Evolutionary conservation across 225 moss, liverwort and hornwort genomes (phyloP), one percentile per base, ranked within the genome.

Genomic region (Pseudisothecium myosuroides): DNA sequence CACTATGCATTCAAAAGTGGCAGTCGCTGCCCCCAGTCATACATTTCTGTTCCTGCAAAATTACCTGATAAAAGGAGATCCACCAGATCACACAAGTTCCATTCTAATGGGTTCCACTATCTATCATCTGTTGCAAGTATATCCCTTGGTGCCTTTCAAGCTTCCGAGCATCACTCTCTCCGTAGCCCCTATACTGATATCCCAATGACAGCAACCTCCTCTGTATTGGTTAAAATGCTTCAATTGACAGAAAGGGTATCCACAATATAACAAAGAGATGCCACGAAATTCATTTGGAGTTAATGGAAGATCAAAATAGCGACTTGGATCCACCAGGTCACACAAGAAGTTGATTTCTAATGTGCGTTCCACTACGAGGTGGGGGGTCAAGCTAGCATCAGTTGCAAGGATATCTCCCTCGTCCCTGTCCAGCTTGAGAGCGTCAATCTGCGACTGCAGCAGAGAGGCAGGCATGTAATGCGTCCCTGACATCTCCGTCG

Each of bases 391-490:
- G 78, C 89, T 92, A 32, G 88, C 94, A 88, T 95, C 93, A 8
- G 84, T 83, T 50, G 89, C 87, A 60, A 95, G 49, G 62, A 94
- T 87, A 50, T 93, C 96, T 5, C 80, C 59, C 80, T 96, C 94
- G 64, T 91, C 94, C 23, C 62, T 56, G 45, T 93, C 95, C 15
- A 94, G 50, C 74, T 90, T 76, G 49, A 99, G 88, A 80, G 91
- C 29, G 36, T 94, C 94, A 45, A 99, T 87, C 89, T 97, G 99
- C 37, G 99, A 97, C 80, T 94, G 90, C 66, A 97, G 89, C 41
- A 97, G 85, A 37, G 88, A 91, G 19, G 97, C 93, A 88, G 96
- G 94, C 97, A 96, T 96, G 87, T 92, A 99, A 89, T 99, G 99
- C 9, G 71, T 91, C 47, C 96, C 96, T 85, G 92, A 92, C 49